Evolutionary conservation across 2,329 filamentous ascomycete species (phyloP).

Genomic region (Aspergillus sergii): DNA sequence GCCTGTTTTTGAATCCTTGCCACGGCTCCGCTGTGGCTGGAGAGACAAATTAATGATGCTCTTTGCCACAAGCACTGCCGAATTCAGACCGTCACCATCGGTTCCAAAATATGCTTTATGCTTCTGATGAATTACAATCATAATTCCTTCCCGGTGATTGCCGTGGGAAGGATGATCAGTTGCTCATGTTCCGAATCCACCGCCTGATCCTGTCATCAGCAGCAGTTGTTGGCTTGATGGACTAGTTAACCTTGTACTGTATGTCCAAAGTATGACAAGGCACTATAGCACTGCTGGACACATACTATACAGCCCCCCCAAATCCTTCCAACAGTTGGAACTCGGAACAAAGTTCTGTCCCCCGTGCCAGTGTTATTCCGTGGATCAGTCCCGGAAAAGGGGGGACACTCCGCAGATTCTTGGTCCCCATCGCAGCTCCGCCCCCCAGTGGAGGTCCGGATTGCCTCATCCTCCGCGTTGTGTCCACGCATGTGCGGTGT

Average conservation of each 20-base stretch:
- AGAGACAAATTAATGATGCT: background rate
- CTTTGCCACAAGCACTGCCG: background rate
- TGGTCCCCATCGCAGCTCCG: background rate
- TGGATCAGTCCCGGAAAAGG: background rate
- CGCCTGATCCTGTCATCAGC: background rate
- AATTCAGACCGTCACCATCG: background rate
- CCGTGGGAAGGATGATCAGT: background rate
- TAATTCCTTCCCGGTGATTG: background rate
- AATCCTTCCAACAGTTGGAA: background rate
- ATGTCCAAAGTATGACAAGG: background rate
- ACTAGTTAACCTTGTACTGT: background rate
- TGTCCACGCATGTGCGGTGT: background rate
- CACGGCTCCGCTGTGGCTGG: conserved; percentile 3
- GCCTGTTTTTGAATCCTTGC: conserved; percentile 2
- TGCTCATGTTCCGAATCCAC: background rate
- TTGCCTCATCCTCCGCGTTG: background rate
- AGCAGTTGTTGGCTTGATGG: background rate
- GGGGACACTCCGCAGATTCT: background rate
- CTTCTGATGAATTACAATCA: background rate
- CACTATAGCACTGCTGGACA: background rate
- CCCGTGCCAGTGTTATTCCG: background rate
- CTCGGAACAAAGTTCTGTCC: background rate
- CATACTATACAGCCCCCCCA: background rate
- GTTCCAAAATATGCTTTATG: background rate
- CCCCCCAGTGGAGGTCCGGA: background rate